phyloP scores from a whole-genome alignment of 2,329 filamentous ascomycete genomes.

The Magnaporthiopsis rhizophila region DNA sequence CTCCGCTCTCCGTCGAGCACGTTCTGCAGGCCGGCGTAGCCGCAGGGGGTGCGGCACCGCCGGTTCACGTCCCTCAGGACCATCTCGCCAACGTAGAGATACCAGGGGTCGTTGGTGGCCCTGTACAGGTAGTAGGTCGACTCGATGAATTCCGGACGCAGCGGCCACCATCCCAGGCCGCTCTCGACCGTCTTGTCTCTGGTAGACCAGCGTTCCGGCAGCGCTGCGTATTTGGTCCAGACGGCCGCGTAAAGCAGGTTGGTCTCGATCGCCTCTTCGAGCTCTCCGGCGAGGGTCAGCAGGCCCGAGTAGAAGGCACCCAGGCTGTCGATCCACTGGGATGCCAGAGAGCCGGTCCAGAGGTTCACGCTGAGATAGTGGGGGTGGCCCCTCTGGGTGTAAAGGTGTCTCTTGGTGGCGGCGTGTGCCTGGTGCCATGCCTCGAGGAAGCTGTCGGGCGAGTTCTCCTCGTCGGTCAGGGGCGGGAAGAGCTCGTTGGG shows the following conservation, averaged over 20 bases:
- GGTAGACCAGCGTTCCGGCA: slow-evolving; percentile 92
- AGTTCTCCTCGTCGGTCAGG: slow-evolving; percentile 57
- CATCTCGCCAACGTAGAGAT: slow-evolving; percentile 94
- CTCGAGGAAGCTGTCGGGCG: slow-evolving; percentile 68
- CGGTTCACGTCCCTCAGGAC: slow-evolving; percentile 78
- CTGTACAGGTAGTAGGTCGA: slow-evolving; percentile 95
- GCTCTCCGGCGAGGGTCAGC: slow-evolving; percentile 74
- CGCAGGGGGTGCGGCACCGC: slow-evolving; percentile 83
- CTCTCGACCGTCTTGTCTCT: slow-evolving; percentile 76
- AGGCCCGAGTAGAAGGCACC: slow-evolving; percentile 93
- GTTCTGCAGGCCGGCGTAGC: slow-evolving; percentile 85
- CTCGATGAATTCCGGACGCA: slow-evolving; percentile 93
- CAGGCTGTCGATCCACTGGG: slow-evolving; percentile 93
- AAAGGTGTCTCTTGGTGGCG: slow-evolving; percentile 85
- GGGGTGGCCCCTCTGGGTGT: slow-evolving; percentile 74
- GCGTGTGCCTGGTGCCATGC: slow-evolving; percentile 82
- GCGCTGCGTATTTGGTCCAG: slow-evolving; percentile 89
- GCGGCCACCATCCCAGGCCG: slow-evolving; percentile 88
- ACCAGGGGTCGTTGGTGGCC: slow-evolving; percentile 92
- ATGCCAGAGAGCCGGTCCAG: slow-evolving; percentile 76
- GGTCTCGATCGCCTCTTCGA: slow-evolving; percentile 84
- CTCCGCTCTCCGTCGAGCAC: slow-evolving; percentile 76
- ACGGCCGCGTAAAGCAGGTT: slow-evolving; percentile 87
- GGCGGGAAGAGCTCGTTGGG: slow-evolving; percentile 56
- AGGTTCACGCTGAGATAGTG: slow-evolving; percentile 91